phyloP scores from a whole-genome alignment of 345 rosid genomes.

The Iberis pinnata region DNA sequence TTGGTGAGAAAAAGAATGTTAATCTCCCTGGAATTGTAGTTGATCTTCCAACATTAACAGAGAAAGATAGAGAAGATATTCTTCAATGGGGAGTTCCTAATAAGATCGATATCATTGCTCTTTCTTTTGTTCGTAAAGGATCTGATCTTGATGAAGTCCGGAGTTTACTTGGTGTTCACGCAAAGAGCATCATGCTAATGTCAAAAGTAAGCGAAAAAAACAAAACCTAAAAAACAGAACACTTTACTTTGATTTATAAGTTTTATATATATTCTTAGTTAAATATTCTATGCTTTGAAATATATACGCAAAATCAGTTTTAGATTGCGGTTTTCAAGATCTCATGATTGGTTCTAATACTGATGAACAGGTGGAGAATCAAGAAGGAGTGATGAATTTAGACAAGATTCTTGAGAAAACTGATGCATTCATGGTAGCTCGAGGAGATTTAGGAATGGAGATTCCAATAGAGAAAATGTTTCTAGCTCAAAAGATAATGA shows the following conservation, averaged over 20 bases:
- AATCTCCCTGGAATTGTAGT: slow-evolving; percentile 10
- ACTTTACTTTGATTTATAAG: no score
- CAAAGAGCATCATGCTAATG: slow-evolving; percentile 10
- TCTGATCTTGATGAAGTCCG: slow-evolving; percentile 16
- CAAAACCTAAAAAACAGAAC: no score
- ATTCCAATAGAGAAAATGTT: not conserved
- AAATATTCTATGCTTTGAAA: no score
- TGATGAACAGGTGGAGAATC: slow-evolving; percentile 4
- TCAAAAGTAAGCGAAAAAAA: not conserved
- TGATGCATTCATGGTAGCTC: slow-evolving; percentile 12
- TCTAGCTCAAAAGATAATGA: slow-evolving; percentile 9
- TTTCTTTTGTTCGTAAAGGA: slow-evolving; percentile 14
- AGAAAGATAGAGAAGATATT: slow-evolving; percentile 11
- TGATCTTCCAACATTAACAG: slow-evolving; percentile 9
- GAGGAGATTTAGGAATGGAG: slow-evolving; percentile 14
- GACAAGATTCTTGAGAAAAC: slow-evolving; percentile 11
- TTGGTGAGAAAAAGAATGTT: slow-evolving; percentile 9
- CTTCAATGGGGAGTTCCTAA: slow-evolving; percentile 15
- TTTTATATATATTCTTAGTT: no score
- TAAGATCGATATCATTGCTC: slow-evolving; percentile 9
- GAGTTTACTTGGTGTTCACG: slow-evolving; percentile 1
- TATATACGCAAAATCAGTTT: no score
- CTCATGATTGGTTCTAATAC: no score
- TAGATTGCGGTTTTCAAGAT: no score
- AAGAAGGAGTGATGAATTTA: slow-evolving; percentile 4